A percentile compares a stretch with the other conserved stretches of the same genome.
Conservation (phyloP, 176 grass and related monocot genomes). For the Paspalum vaginatum region DNA sequence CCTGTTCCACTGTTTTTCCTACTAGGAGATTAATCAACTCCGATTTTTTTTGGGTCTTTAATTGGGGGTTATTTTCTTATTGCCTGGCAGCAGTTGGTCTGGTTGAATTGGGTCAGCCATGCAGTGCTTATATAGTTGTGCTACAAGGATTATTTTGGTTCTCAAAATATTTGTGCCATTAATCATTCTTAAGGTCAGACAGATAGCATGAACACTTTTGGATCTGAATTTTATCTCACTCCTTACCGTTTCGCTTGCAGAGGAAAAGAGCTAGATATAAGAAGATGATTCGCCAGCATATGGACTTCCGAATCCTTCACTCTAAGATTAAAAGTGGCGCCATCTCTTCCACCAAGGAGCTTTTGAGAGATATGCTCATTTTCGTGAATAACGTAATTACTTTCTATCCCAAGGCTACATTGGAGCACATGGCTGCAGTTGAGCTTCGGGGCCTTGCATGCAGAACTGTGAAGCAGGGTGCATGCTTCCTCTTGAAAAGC, state of each 20-base stretch:
- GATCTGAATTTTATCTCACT: conserved; percentile 29
- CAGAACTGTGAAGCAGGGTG: conserved; percentile 53
- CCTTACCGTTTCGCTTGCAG: conserved; percentile 24
- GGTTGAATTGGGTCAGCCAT: neutral
- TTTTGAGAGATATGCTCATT: conserved; percentile 76
- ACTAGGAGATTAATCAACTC: conserved; percentile 22
- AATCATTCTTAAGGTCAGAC: conserved; percentile 26
- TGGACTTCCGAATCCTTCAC: conserved; percentile 74
- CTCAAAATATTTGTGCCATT: neutral
- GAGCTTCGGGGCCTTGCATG: conserved; percentile 53
- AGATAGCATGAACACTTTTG: conserved; percentile 12
- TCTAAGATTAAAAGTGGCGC: conserved; percentile 70
- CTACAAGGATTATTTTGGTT: conserved; percentile 15
- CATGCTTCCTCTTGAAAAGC: conserved; percentile 22
- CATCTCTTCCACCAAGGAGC: conserved; percentile 72
- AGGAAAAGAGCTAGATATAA: conserved; percentile 74
- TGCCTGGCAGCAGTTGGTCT: conserved; percentile 1
- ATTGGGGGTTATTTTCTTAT: conserved; percentile 26
- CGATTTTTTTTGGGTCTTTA: conserved; percentile 24
- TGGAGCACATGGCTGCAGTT: conserved; percentile 72
- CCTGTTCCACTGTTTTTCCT: conserved; percentile 10
- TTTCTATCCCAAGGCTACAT: conserved; percentile 71
- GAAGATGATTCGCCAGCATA: conserved; percentile 83
- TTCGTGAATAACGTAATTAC: conserved; percentile 73
- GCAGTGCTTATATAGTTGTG: neutral